Percentiles rank a stretch among this genome's conserved stretches.
phyloP scores from a whole-genome alignment of 495 filamentous ascomycete species.

The Neurospora discreta region DNA sequence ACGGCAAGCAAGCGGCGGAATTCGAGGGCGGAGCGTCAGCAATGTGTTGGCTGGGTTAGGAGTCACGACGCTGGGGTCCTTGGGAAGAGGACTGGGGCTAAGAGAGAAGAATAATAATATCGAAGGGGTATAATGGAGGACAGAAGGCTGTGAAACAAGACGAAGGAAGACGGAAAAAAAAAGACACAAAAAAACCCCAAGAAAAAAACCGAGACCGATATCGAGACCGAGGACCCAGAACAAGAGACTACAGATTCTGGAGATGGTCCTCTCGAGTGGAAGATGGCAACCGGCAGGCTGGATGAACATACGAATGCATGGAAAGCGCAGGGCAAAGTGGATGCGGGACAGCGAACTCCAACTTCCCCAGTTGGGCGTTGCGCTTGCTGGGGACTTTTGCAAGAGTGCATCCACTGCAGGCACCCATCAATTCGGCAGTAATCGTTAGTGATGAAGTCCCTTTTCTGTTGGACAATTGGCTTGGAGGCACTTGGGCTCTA shows the following conservation, averaged over 20 bases:
- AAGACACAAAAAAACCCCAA: no score
- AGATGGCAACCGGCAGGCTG: not conserved
- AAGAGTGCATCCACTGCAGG: not conserved
- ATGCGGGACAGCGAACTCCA: not conserved
- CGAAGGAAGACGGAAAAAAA: not conserved
- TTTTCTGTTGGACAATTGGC: not conserved
- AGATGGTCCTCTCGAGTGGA: not conserved
- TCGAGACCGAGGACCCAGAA: not conserved
- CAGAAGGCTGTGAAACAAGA: not conserved
- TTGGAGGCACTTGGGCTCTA: not conserved
- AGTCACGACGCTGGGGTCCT: not conserved
- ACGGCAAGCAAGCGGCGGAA: constrained; percentile 1
- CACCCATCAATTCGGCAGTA: not conserved
- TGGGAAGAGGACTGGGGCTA: not conserved
- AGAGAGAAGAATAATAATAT: not conserved
- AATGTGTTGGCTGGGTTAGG: not conserved
- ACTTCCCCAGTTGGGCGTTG: not conserved
- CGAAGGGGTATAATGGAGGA: not conserved
- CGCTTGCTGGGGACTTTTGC: not conserved
- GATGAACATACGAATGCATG: not conserved
- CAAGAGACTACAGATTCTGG: not conserved
- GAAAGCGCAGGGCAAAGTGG: not conserved
- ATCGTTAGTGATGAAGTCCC: not conserved
- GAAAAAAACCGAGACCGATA: no score
- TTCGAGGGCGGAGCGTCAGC: constrained; percentile 6